Evolutionary conservation across 805 yeast genomes (phyloP), one percentile per base, ranked within the genome.

Genomic region (Saccharomycopsis oosterbeekiorum): DNA sequence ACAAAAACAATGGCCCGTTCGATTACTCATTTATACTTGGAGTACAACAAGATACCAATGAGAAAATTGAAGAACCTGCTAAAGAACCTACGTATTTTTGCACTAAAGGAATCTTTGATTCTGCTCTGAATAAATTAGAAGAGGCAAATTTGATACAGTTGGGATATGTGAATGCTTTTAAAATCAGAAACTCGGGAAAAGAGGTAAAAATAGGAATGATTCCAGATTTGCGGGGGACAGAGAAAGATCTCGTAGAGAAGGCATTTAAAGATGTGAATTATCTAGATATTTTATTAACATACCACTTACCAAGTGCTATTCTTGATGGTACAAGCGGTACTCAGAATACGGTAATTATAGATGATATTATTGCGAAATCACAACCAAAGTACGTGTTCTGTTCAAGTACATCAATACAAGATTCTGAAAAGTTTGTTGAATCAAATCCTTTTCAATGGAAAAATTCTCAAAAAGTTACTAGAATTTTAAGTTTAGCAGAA

Each of bases 401-500:
- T 21, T 43, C 53, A 19, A 17, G 53, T 47, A 2, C 53, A 6
- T 21, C 34, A 12, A 47, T 21, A 3, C n/a, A 24, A 21, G 34
- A 47, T 24, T 15, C 26, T 6, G n/a, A n/a, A 21, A 47, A 47
- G 29, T 47, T 21, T 47, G 15, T 47, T 19, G 90, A 88, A 67
- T 73, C 81, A 62, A 69, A 73, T 24, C 84, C 89, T 0, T 84
- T 88, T 68, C 65, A 74, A 58, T 85, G 89, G 89, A 71, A 71
- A 19, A 75, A 74, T 2, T 61, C 68, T 5, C 76, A 72, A 0
- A 67, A 76, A 14, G 68, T 78, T 1, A 81, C 90, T 0, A 75
- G 96, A 59, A 86, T 86, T 66, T 78, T 89, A 15, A 84, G 90
- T 68, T 69, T 89, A 56, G 87, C 83, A 0, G 75, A 77, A 57